Percentiles rank a stretch among this genome's conserved stretches.
Evolutionary conservation across 768 basidiomycete species (phyloP).

Genomic region (Suillus discolor): DNA sequence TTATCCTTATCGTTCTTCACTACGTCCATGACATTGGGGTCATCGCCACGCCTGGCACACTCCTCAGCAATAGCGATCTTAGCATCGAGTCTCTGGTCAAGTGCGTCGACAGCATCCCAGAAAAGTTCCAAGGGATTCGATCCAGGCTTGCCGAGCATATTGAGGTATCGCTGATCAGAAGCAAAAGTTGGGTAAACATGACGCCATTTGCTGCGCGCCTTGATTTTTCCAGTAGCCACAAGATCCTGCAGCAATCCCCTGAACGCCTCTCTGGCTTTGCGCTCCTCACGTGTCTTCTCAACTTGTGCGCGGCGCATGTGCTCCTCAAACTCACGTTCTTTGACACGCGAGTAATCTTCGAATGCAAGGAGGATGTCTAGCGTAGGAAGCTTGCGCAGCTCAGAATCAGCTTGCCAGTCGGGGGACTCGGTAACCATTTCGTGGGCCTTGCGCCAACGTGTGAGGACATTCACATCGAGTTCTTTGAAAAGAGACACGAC

Average conservation of each 20-base stretch:
- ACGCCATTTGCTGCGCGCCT: conserved; percentile 90
- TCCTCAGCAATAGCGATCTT: conserved; percentile 72
- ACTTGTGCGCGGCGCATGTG: conserved; percentile 78
- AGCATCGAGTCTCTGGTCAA: conserved; percentile 83
- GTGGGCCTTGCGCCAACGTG: conserved; percentile 88
- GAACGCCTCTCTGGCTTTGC: conserved; percentile 92
- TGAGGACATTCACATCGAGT: conserved; percentile 89
- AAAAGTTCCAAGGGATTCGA: conserved; percentile 96
- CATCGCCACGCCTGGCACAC: conserved; percentile 49
- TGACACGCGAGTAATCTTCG: conserved; percentile 89
- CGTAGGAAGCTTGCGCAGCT: conserved; percentile 82
- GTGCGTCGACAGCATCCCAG: conserved; percentile 88
- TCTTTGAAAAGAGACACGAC: conserved; percentile 85
- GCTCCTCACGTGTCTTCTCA: conserved; percentile 80
- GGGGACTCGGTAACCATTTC: conserved; percentile 73
- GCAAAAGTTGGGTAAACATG: conserved; percentile 77
- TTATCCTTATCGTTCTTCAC: conserved; percentile 27
- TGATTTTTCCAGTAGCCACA: conserved; percentile 65
- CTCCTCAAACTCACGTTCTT: conserved; percentile 91
- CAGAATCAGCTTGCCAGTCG: conserved; percentile 76
- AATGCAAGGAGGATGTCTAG: conserved; percentile 92
- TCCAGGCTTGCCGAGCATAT: conserved; percentile 89
- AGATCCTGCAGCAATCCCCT: conserved; percentile 80
- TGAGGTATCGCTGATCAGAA: conserved; percentile 80
- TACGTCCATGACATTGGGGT: conserved; percentile 42